phyloP scores from a whole-genome alignment of 345 rosid species.

The Combretum micranthum region DNA sequence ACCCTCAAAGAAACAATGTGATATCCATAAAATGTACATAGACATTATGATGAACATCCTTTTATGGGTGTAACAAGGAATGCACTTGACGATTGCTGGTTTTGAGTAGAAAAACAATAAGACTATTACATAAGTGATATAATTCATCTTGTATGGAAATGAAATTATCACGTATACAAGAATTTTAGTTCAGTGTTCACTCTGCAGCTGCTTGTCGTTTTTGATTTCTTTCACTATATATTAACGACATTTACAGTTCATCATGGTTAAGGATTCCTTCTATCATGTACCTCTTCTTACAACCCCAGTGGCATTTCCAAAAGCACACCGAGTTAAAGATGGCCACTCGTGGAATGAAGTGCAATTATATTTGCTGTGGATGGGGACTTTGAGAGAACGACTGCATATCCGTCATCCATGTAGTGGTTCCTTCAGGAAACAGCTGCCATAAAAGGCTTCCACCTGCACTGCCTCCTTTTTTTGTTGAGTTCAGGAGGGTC shows the following conservation, averaged over 20 bases:
- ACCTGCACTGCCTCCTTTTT: conserved; percentile 82
- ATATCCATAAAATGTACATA: too few species aligned
- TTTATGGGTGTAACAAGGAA: too few species aligned
- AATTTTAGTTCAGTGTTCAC: too few species aligned
- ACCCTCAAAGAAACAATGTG: too few species aligned
- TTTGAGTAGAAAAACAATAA: too few species aligned
- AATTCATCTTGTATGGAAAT: too few species aligned
- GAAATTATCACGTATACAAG: too few species aligned
- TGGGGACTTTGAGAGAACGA: conserved; percentile 72
- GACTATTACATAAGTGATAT: too few species aligned
- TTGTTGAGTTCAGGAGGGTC: conserved; percentile 75
- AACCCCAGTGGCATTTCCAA: conserved; percentile 79
- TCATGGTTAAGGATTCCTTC: conserved; percentile 41
- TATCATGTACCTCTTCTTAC: conserved; percentile 62
- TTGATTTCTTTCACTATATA: not conserved
- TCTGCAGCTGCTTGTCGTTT: too few species aligned
- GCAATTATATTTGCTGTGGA: conserved; percentile 74
- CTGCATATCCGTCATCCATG: conserved; percentile 92
- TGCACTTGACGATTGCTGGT: too few species aligned
- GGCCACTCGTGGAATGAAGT: conserved; percentile 69
- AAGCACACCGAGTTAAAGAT: conserved; percentile 67
- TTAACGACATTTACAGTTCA: conserved; percentile 28
- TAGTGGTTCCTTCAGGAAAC: conserved; percentile 78
- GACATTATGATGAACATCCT: too few species aligned
- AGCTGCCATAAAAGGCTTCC: conserved; percentile 96